Evolutionary conservation across 257 asterid genomes (phyloP).

Genomic region (Eustoma russellianum): DNA sequence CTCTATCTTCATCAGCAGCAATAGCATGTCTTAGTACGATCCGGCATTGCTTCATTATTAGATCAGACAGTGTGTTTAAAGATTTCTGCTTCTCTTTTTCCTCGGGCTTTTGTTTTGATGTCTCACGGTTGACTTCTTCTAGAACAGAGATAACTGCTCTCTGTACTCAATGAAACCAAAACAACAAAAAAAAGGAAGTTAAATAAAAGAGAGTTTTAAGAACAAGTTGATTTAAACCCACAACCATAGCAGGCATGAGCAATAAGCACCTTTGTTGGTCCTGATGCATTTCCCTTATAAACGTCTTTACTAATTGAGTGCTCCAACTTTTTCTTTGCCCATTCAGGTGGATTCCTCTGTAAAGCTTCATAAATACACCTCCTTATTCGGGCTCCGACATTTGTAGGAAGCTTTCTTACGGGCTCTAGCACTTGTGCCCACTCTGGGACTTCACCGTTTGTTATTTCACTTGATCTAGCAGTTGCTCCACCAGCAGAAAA

Average conservation of each 20-base stretch:
- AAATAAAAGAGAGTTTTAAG: not conserved
- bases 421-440: slow-evolving; percentile 95
- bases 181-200: not conserved
- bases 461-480: slow-evolving; percentile 33
- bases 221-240: slow-evolving; percentile 2
- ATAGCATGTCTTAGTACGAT: slow-evolving; percentile 66
- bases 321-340: slow-evolving; percentile 68
- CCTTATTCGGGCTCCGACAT: slow-evolving; percentile 90
- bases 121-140: slow-evolving; percentile 41
- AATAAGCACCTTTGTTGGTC: slow-evolving; percentile 86
- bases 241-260: slow-evolving; percentile 6
- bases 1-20: slow-evolving; percentile 65
- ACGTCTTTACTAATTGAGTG: slow-evolving; percentile 94
- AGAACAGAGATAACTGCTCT: slow-evolving; percentile 85
- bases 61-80: slow-evolving; percentile 42
- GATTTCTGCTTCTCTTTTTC: slow-evolving; percentile 54
- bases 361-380: slow-evolving; percentile 78
- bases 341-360: slow-evolving; percentile 72
- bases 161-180: slow-evolving; percentile 35
- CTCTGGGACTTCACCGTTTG: slow-evolving; percentile 53
- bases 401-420: slow-evolving; percentile 92
- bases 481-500: slow-evolving; percentile 36
- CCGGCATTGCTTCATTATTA: slow-evolving; percentile 79
- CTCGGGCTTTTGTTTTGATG: slow-evolving; percentile 41
- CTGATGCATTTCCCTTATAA: slow-evolving; percentile 97